Percentiles rank a stretch among this genome's conserved stretches.
Conservation (phyloP, 805 yeast species). For the Cyberlindnera meyerae region DNA sequence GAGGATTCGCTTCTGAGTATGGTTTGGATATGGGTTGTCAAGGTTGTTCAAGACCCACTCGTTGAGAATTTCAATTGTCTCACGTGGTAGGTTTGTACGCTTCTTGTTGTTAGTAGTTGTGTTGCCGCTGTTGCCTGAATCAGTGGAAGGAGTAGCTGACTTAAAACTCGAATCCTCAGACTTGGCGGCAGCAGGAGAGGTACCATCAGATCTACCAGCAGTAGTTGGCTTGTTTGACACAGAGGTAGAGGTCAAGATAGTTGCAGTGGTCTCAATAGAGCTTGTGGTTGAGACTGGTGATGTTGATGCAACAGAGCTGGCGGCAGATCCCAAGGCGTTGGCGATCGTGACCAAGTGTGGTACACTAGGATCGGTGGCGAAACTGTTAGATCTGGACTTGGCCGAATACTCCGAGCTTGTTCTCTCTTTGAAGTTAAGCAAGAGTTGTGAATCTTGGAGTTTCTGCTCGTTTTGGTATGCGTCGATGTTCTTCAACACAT, state of each 20-base stretch:
- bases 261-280: no score
- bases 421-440: slow-evolving; percentile 21
- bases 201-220: no score
- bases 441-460: slow-evolving; percentile 25
- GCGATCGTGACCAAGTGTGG: slow-evolving; percentile 8
- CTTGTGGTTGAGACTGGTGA: no score
- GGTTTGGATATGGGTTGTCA: slow-evolving; percentile 81
- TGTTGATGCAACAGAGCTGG: no score
- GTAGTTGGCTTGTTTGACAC: no score
- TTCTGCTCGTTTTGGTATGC: slow-evolving; percentile 26
- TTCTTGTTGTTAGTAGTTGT: slow-evolving; percentile 28
- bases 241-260: no score
- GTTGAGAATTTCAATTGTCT: slow-evolving; percentile 66
- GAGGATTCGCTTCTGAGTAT: slow-evolving; percentile 66
- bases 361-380: background rate
- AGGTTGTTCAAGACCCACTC: slow-evolving; percentile 72
- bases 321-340: no score
- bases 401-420: slow-evolving; percentile 9
- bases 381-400: background rate
- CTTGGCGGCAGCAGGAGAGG: no score
- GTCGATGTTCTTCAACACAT: slow-evolving; percentile 24
- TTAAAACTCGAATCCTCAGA: no score
- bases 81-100: slow-evolving; percentile 74
- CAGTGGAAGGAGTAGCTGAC: background rate
- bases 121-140: no score